These are phyloP conservation scores for Solanum tarijense DNA, from an alignment of 257 asterid genomes.

Conservation along the genomic window DNA sequence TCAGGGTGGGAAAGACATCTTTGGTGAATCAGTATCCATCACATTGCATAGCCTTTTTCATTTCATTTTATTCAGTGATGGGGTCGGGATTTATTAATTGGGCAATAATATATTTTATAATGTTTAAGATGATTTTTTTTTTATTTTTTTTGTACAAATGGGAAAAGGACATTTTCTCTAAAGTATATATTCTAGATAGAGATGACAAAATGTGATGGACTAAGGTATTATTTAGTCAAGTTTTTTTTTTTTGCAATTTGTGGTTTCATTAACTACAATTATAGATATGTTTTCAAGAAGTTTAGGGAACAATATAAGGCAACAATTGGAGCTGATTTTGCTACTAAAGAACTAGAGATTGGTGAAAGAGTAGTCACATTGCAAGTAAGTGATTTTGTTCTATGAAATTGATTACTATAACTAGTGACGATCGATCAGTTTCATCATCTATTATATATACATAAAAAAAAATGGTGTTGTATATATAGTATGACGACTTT, in stretches of 20 bases:
- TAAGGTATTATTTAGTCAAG: background rate
- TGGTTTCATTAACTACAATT: conserved; percentile 17
- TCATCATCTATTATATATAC: background rate
- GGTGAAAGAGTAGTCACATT: conserved; percentile 59
- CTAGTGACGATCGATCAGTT: background rate
- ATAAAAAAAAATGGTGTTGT: background rate
- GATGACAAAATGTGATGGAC: background rate
- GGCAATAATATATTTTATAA: background rate
- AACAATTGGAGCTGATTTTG: conserved; percentile 88
- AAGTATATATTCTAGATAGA: background rate
- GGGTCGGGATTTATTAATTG: background rate
- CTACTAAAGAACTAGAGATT: conserved; percentile 56
- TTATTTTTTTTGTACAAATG: background rate
- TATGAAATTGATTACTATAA: background rate
- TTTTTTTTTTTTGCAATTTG: background rate
- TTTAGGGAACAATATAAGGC: conserved; percentile 51
- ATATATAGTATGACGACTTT: background rate
- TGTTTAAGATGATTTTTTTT: background rate
- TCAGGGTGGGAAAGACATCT: conserved; percentile 92
- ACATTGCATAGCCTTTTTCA: background rate
- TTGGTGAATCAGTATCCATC: conserved; percentile 78
- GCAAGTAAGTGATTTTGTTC: conserved; percentile 41
- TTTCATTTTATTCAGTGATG: background rate
- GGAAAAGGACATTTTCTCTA: background rate
- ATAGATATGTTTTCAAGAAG: conserved; percentile 54